Percentiles rank a stretch among this genome's conserved stretches.
These are phyloP conservation scores for Monilinia vaccinii-corymbosi DNA, from an alignment of 2,329 filamentous ascomycete genomes.

Conservation along the genomic window DNA sequence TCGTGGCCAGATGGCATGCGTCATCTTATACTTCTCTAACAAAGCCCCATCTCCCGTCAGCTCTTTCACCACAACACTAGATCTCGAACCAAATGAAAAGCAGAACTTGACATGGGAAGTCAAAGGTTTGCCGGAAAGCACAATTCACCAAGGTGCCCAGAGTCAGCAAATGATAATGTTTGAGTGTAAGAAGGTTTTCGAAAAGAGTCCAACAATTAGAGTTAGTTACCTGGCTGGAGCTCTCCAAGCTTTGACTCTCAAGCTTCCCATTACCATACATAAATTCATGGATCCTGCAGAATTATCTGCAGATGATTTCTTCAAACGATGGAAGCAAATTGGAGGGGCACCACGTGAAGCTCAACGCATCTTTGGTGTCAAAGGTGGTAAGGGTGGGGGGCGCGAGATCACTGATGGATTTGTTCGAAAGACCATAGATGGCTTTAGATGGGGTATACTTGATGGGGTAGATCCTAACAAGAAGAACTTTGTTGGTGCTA, in stretches of 20 bases:
- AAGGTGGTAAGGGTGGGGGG: conserved; percentile 42
- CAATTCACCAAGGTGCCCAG: conserved; percentile 64
- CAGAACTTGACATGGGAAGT: conserved; percentile 70
- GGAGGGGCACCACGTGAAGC: conserved; percentile 79
- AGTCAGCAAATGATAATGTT: conserved; percentile 94
- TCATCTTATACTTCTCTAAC: conserved; percentile 95
- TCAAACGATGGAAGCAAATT: conserved; percentile 99
- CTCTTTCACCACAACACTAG: conserved; percentile 89
- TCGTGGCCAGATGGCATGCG: conserved; percentile 84
- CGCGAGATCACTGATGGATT: conserved; percentile 62
- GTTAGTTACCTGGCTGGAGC: conserved; percentile 92
- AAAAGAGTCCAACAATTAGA: conserved; percentile 78
- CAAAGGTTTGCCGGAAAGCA: conserved; percentile 80
- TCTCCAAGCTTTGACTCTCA: conserved; percentile 83
- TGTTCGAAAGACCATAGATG: conserved; percentile 64
- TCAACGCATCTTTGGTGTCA: conserved; percentile 73
- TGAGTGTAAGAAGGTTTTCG: conserved; percentile 73
- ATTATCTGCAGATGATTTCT: conserved; percentile 84
- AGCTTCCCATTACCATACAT: conserved; percentile 79
- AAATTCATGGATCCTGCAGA: conserved; percentile 96
- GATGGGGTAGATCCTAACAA: conserved; percentile 82
- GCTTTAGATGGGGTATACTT: conserved; percentile 83
- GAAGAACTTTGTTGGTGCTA: conserved; percentile 89
- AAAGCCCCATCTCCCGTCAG: conserved; percentile 77
- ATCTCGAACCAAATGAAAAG: conserved; percentile 63